phyloP scores from a whole-genome alignment of 169 alveolate species.

The Blepharisma undulans region DNA sequence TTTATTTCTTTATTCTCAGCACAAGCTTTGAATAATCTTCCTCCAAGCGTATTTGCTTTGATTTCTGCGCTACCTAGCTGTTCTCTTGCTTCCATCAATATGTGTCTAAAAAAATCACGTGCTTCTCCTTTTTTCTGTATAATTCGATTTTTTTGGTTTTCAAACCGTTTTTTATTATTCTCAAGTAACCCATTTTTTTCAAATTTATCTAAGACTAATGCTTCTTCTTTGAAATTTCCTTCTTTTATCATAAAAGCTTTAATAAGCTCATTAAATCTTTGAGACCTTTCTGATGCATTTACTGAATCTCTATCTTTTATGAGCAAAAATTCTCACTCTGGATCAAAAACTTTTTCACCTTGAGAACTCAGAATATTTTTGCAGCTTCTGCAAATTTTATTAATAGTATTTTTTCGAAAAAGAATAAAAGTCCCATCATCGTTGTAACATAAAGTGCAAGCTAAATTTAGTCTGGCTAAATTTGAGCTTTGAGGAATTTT shows the following conservation, averaged over 20 bases:
- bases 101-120: not conserved
- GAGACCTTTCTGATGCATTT: not conserved
- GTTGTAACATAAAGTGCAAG: not conserved
- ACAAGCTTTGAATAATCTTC: not conserved
- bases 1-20: not conserved
- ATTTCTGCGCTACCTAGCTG: not conserved
- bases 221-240: not conserved
- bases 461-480: not conserved
- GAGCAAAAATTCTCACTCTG: not conserved
- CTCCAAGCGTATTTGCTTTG: not conserved
- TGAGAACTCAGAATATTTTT: not conserved
- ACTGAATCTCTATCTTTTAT: not conserved
- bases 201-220: not conserved
- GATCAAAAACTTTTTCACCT: not conserved
- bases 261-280: not conserved
- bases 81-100: not conserved
- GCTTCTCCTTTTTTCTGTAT: not conserved
- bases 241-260: not conserved
- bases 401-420: not conserved
- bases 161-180: not conserved
- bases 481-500: not conserved
- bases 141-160: not conserved
- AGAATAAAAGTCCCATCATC: not conserved
- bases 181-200: not conserved
- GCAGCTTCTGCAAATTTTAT: not conserved